Evolutionary conservation across 805 yeast genomes (phyloP), one percentile per base, ranked within the genome.

Genomic region (Teunomyces aglyptinius): DNA sequence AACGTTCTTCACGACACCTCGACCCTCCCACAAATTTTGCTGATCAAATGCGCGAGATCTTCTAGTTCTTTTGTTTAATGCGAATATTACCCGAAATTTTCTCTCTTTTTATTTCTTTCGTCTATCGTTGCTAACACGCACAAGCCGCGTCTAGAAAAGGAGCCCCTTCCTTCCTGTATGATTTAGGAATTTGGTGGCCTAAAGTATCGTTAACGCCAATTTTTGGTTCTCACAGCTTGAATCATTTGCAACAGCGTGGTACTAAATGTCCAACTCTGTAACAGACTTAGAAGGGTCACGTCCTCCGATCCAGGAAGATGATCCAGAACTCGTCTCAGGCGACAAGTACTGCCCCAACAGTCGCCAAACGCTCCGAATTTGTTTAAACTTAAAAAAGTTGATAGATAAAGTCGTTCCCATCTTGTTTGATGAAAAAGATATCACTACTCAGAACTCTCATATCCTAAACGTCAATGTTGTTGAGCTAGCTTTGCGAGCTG

Each of bases 331-430:
- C 12, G 11, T 12, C 6, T 55, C 51, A 46, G 27, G 52, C 12
- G 56, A 58, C 27, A 48, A 45, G 22, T 59, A 54, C 46, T 67
- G 73, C 46, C 90, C 89, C 8, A 76, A 80, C 36, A 75, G 91
- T 3, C 74, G 89, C 49, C 96, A 85, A 62, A 74, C 80, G 1
- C 68, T 85, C 43, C 71, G 89, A 42, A 78, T 89, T 41, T 85
- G 92, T 13, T 68, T 86, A 51, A 86, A 88, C 55, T 71, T 89
- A 60, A 89, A 89, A 61, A 69, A 73, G 41, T 68, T 89, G 29
- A 83, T 89, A 46, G 96, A 89, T 64, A 72, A 77, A 36, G 71
- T 85, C 12, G 76, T 89, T 27, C 91, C 94, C 0, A 76, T 85
- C 34, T 80, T 79, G n/a, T 77, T 82, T 50, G 77, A 75, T 8